Conservation (phyloP, 176 grass and related monocot genomes). For the Elymus sibiricus region DNA sequence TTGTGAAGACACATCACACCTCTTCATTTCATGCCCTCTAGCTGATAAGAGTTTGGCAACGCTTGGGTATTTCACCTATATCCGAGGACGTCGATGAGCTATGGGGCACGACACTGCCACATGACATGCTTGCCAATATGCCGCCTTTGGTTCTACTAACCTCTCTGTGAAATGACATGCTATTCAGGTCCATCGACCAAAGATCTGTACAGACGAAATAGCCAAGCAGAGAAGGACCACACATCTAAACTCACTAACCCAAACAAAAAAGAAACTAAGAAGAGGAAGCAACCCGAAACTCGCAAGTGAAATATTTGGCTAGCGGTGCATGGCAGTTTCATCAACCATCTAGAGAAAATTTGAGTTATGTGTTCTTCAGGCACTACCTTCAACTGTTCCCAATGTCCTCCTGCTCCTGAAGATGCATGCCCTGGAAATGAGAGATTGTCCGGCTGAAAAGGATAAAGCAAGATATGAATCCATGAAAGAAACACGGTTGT, state of each 20-base stretch:
- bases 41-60: too few species aligned
- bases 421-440: not conserved
- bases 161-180: too few species aligned
- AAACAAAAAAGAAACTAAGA: not conserved
- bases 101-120: too few species aligned
- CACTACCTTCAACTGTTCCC: not conserved
- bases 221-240: not conserved
- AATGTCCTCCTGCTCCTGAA: not conserved
- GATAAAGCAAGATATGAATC: conserved; percentile 7
- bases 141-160: too few species aligned
- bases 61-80: too few species aligned
- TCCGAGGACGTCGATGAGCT: too few species aligned
- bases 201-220: not conserved
- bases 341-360: not conserved
- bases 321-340: not conserved
- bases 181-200: too few species aligned
- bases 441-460: not conserved
- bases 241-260: not conserved
- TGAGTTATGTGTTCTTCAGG: not conserved
- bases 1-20: too few species aligned
- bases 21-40: too few species aligned
- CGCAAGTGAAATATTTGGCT: not conserved
- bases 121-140: too few species aligned
- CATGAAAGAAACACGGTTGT: not conserved
- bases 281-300: not conserved